A percentile compares a stretch with the other conserved stretches of the same genome.
phyloP scores from a whole-genome alignment of 192 early-diverging fungal species.

The Podila epicladia region DNA sequence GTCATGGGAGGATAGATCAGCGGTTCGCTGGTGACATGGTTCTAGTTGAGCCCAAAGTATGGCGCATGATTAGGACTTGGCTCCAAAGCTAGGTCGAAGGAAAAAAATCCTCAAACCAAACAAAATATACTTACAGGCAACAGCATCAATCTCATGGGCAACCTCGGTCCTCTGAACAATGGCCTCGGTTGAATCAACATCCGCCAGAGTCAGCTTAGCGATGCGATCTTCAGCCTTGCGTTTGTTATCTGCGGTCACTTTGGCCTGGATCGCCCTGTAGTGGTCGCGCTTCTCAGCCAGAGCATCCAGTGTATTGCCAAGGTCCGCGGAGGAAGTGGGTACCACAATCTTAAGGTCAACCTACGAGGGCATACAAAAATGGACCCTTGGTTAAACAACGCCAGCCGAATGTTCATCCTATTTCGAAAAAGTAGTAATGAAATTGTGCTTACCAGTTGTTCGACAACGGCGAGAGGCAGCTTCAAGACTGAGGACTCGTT shows the following conservation, averaged over 20 bases:
- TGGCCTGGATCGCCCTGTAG: constrained; percentile 75
- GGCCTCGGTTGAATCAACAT: constrained; percentile 38
- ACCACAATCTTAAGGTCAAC: constrained; percentile 70
- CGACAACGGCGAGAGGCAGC: constrained; percentile 76
- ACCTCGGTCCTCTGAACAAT: constrained; percentile 8
- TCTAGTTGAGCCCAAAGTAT: too few relatives aligned
- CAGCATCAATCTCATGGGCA: background rate
- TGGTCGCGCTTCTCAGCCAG: constrained; percentile 72
- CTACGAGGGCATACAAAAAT: background rate
- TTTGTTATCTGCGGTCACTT: constrained; percentile 82
- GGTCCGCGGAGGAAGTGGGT: constrained; percentile 71
- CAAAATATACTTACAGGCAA: background rate
- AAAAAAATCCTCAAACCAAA: too few relatives aligned
- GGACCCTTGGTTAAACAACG: too few relatives aligned
- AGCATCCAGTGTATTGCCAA: constrained; percentile 73
- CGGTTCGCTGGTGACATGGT: too few relatives aligned
- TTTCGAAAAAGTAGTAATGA: too few relatives aligned
- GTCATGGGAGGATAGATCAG: too few relatives aligned
- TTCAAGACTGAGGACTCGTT: constrained; percentile 48
- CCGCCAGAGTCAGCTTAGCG: constrained; percentile 46
- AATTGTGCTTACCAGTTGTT: constrained; percentile 67
- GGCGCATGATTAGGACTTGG: too few relatives aligned
- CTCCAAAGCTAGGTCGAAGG: background rate
- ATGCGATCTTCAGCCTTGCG: constrained; percentile 83
- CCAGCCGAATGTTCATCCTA: too few relatives aligned